These are phyloP conservation scores for Xylaria nigripes DNA, from an alignment of 495 filamentous ascomycete species.

Conservation along the genomic window DNA sequence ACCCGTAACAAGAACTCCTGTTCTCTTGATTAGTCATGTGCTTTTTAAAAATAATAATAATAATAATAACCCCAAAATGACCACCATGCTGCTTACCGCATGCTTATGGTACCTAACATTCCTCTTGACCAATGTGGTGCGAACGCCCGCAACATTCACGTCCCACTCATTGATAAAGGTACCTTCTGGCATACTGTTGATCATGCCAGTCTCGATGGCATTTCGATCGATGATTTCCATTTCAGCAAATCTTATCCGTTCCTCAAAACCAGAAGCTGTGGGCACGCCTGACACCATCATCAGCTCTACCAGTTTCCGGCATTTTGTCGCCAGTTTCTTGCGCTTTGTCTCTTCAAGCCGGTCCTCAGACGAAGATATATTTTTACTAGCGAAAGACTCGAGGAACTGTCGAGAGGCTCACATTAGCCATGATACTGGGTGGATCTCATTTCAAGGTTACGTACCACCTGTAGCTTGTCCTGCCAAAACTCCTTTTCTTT, in stretches of 20 bases:
- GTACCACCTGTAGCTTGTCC: constrained; percentile 88
- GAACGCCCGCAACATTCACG: constrained; percentile 87
- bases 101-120: constrained; percentile 87
- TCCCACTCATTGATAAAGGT: constrained; percentile 93
- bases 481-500: constrained; percentile 99
- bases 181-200: constrained; percentile 80
- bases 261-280: constrained; percentile 94
- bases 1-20: constrained; percentile 87
- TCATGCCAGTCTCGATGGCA: constrained; percentile 79
- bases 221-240: constrained; percentile 92
- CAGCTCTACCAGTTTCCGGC: constrained; percentile 87
- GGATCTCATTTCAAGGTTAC: constrained; percentile 27
- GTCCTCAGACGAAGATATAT: constrained; percentile 94
- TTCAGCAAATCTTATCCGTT: constrained; percentile 90
- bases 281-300: constrained; percentile 99
- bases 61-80: too few relatives aligned
- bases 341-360: constrained; percentile 93
- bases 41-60: not conserved
- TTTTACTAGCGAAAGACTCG: constrained; percentile 95
- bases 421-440: constrained; percentile 8
- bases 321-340: constrained; percentile 82
- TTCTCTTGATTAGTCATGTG: constrained; percentile 29
- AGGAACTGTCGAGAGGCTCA: constrained; percentile 58
- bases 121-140: constrained; percentile 70
- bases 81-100: constrained; percentile 53